A percentile compares a stretch with the other conserved stretches of the same genome.
phyloP scores from a whole-genome alignment of 2,329 filamentous ascomycete genomes.

The Juglanconis sp. region DNA sequence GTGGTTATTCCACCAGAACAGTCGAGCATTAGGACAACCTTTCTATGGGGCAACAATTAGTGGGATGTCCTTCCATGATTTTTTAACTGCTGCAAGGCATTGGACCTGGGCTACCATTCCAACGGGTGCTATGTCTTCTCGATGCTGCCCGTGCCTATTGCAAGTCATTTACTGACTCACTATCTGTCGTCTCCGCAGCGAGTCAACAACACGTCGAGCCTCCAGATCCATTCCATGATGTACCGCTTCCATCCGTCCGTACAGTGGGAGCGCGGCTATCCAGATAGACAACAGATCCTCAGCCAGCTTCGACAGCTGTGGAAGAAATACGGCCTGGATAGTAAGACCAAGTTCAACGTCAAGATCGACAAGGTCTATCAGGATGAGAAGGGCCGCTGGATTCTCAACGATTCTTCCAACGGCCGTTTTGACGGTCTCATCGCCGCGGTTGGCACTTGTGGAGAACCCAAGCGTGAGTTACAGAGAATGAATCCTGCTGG shows the following conservation, averaged over 20 bases:
- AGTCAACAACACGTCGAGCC: constrained; percentile 77
- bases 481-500: background rate
- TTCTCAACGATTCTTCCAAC: constrained; percentile 68
- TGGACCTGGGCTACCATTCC: too few species aligned
- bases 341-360: constrained; percentile 69
- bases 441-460: constrained; percentile 76
- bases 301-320: constrained; percentile 69
- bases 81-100: too few species aligned
- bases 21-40: background rate
- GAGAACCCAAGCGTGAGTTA: constrained; percentile 49
- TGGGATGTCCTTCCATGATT: too few species aligned
- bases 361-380: constrained; percentile 67
- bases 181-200: constrained; percentile 40
- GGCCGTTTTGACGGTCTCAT: constrained; percentile 78
- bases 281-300: constrained; percentile 71
- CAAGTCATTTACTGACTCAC: background rate
- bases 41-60: too few species aligned
- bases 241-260: constrained; percentile 84
- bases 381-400: constrained; percentile 67
- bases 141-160: background rate
- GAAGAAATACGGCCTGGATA: constrained; percentile 69
- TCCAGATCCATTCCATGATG: constrained; percentile 85
- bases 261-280: constrained; percentile 72
- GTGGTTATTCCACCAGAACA: background rate
- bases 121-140: too few species aligned